Evolutionary conservation across 2,329 filamentous ascomycete genomes (phyloP).

Genomic region (Cladosporium phlei): DNA sequence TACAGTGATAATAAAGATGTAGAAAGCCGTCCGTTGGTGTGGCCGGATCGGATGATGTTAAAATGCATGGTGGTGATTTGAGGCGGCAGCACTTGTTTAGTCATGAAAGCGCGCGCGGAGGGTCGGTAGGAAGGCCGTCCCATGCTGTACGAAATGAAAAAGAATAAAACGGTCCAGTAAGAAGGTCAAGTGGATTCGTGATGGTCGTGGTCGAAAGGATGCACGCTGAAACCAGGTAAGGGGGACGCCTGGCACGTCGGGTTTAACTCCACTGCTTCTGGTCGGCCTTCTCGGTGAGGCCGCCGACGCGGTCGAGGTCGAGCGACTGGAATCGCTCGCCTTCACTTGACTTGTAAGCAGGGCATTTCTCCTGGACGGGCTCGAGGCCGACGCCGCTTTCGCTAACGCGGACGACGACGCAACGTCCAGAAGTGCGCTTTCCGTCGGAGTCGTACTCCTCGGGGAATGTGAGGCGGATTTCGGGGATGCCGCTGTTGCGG

Average conservation of each 20-base stretch:
- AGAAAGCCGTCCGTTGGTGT: conserved; percentile 5
- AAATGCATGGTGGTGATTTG: conserved; percentile 11
- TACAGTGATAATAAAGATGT: conserved; percentile 2
- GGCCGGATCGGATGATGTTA: conserved; percentile 8
- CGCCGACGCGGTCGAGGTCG: conserved; percentile 90
- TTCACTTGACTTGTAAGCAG: conserved; percentile 81
- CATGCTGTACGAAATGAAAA: conserved; percentile 9
- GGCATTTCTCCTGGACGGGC: conserved; percentile 73
- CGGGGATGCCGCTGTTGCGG: conserved; percentile 68
- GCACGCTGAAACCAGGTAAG: conserved; percentile 10
- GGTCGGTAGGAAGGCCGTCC: conserved; percentile 8
- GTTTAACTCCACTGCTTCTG: conserved; percentile 10
- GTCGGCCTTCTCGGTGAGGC: conserved; percentile 79
- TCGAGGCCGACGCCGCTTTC: conserved; percentile 86
- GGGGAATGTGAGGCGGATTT: conserved; percentile 97
- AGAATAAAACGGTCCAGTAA: conserved; percentile 3
- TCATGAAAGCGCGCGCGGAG: conserved; percentile 7
- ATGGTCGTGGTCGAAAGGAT: conserved; percentile 11
- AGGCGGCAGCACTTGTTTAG: conserved; percentile 4
- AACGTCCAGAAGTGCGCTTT: conserved; percentile 74
- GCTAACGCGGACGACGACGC: conserved; percentile 86
- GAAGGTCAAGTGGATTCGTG: conserved; percentile 15
- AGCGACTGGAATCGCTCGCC: conserved; percentile 78
- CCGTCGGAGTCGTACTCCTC: conserved; percentile 85
- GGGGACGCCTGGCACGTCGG: conserved; percentile 2